Evolutionary conservation across 495 filamentous ascomycete genomes (phyloP).

Genomic region (Friedmanniomyces endolithicus): DNA sequence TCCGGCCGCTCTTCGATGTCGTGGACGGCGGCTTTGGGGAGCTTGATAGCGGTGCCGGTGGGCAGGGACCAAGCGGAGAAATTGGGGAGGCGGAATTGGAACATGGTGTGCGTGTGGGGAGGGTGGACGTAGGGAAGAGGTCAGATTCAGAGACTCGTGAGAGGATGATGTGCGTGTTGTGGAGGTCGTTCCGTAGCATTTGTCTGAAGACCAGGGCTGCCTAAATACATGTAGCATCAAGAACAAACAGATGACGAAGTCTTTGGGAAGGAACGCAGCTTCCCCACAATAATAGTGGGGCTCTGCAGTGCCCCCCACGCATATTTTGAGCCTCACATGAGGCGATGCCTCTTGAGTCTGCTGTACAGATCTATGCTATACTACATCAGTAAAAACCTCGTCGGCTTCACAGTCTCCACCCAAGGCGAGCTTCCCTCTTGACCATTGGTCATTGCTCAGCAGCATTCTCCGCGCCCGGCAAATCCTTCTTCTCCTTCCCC

Average conservation of each 20-base stretch:
- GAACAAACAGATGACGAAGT: not conserved
- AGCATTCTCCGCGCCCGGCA: not conserved
- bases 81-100: slow-evolving; percentile 10
- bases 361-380: not conserved
- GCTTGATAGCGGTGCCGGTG: slow-evolving; percentile 38
- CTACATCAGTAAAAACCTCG: not conserved
- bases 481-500: slow-evolving; percentile 9
- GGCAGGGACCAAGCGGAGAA: slow-evolving; percentile 4
- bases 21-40: slow-evolving; percentile 59
- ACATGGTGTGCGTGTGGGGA: not conserved
- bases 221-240: not conserved
- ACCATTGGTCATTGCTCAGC: too few relatives aligned
- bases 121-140: not conserved
- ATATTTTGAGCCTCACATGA: too few relatives aligned
- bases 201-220: not conserved
- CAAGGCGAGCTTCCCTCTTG: not conserved
- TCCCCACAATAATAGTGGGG: not conserved
- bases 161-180: not conserved
- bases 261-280: not conserved
- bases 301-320: too few relatives aligned
- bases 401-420: not conserved
- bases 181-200: too few relatives aligned
- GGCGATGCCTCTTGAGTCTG: not conserved
- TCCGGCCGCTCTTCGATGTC: slow-evolving; percentile 67
- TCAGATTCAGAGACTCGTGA: not conserved